Evolutionary conservation across 371 early-diverging fungal genomes (phyloP), one percentile per base, ranked within the genome.

Genomic region (Mucor indicus): DNA sequence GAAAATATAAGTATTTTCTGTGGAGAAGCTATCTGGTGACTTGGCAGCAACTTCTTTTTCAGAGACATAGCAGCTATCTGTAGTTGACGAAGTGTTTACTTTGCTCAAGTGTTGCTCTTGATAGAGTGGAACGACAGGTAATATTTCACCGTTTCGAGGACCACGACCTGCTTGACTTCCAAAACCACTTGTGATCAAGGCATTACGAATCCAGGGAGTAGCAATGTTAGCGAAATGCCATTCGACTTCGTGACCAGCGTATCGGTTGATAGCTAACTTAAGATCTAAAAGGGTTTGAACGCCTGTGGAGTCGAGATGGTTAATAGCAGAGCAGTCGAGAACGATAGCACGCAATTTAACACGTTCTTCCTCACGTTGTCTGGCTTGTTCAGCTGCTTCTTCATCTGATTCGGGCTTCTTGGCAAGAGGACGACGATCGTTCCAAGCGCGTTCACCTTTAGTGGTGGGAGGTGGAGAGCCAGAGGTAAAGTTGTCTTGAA

Each of bases 301-400:
- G 21, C 62, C 62, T 9, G 57, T 58, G 8, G 76, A 66, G 52
- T 85, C 85, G 20, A 83, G 41, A 19, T 53, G 42, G 46, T 77
- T 79, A 11, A 83, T 83, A 19, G 67, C 64, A 0, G 75, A 57
- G 33, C 81, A 78, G 47, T 86, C 86, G 30, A 86, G 64, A 10
- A 86, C 64, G 15, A 83, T 46, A 17, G 82, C 81, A 19, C 54
- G 54, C 13, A 86, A 65, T 7, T 37, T 16, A 12, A 15, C 30
- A 5, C 11, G 7, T 11, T 27, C 29, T 27, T 27, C 29, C 29
- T 27, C 29, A 11, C 24, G 23, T 20, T 45, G 42, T 29, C 19
- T 31, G 11, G 23, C 12, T 53, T 37, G 20, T 29, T 57, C 52
- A 58, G 16, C 49, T 32, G 11, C 57, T 16, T 31, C 55, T n/a